phyloP scores from a whole-genome alignment of 2,329 filamentous ascomycete species.

The Rhinocladiella mackenziei region DNA sequence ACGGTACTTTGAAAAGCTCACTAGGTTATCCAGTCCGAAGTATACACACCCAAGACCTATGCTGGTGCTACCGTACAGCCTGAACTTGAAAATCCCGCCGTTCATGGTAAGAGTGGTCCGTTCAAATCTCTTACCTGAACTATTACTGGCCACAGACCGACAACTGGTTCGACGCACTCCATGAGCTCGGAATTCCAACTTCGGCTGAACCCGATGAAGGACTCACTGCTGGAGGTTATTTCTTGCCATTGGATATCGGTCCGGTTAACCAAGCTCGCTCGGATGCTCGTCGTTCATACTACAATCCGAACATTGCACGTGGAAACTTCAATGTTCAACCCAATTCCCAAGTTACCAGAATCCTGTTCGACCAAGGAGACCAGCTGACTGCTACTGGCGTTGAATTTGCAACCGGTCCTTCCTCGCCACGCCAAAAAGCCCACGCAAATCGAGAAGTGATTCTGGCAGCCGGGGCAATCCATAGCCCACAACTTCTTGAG shows the following conservation, averaged over 20 bases:
- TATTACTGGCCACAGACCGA: slow-evolving; percentile 39
- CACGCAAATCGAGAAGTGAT: slow-evolving; percentile 40
- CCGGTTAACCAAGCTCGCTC: slow-evolving; percentile 38
- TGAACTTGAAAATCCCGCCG: slow-evolving; percentile 39
- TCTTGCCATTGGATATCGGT: slow-evolving; percentile 37
- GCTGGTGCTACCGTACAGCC: slow-evolving; percentile 35
- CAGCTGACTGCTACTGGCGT: background rate
- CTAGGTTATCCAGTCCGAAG: slow-evolving; percentile 34
- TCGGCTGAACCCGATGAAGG: slow-evolving; percentile 39
- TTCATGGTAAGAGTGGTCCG: slow-evolving; percentile 47
- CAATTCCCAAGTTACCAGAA: slow-evolving; percentile 33
- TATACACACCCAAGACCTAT: slow-evolving; percentile 41
- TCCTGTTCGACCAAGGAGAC: slow-evolving; percentile 29
- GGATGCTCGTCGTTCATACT: slow-evolving; percentile 41
- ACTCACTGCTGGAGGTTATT: slow-evolving; percentile 37
- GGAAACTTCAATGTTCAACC: slow-evolving; percentile 37
- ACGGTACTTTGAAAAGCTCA: no score
- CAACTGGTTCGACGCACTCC: slow-evolving; percentile 37
- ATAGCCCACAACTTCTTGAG: slow-evolving; percentile 47
- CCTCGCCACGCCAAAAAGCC: slow-evolving; percentile 25
- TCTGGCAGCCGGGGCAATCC: slow-evolving; percentile 41
- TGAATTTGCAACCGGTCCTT: slow-evolving; percentile 19
- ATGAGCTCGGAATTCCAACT: slow-evolving; percentile 37
- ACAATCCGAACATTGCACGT: slow-evolving; percentile 34
- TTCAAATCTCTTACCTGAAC: slow-evolving; percentile 48